Conservation (phyloP, 2,329 filamentous ascomycete genomes). For the Xylariales sp. region DNA sequence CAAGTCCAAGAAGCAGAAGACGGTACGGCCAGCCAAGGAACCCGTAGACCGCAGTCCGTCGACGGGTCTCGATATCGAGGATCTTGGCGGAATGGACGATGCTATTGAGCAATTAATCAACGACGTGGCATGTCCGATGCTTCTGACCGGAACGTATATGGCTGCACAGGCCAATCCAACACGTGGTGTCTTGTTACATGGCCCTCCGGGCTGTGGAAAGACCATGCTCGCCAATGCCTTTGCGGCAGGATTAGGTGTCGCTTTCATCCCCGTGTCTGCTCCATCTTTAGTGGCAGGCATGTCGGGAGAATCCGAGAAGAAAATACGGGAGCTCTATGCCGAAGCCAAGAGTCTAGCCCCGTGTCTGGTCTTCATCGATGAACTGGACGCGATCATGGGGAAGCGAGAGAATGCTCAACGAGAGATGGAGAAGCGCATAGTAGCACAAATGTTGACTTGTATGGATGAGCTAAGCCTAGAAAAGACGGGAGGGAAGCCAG, state of each 20-base stretch:
- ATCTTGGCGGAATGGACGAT: constrained; percentile 72
- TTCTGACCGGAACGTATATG: constrained; percentile 60
- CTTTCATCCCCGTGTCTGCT: constrained; percentile 77
- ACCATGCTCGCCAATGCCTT: constrained; percentile 79
- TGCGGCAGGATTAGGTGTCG: constrained; percentile 68
- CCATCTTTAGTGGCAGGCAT: constrained; percentile 80
- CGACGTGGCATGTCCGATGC: constrained; percentile 51
- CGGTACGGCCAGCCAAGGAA: constrained; percentile 36
- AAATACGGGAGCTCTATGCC: constrained; percentile 79
- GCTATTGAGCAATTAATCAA: constrained; percentile 46
- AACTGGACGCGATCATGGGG: constrained; percentile 86
- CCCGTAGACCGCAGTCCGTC: constrained; percentile 55
- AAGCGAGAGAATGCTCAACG: constrained; percentile 79
- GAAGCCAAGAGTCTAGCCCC: constrained; percentile 82
- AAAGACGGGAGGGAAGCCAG: constrained; percentile 65
- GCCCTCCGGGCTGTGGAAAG: constrained; percentile 81
- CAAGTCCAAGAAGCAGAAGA: constrained; percentile 60
- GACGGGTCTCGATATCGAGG: constrained; percentile 61
- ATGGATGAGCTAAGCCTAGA: constrained; percentile 78
- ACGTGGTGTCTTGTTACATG: constrained; percentile 73
- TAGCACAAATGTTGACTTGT: constrained; percentile 76
- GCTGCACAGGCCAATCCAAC: constrained; percentile 64
- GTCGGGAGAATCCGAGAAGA: constrained; percentile 86
- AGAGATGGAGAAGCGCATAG: constrained; percentile 86
- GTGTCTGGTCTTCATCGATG: constrained; percentile 85